Base-by-base conservation (phyloP, 2,329 filamentous ascomycete genomes). In the Sporothrix inflata region DNA sequence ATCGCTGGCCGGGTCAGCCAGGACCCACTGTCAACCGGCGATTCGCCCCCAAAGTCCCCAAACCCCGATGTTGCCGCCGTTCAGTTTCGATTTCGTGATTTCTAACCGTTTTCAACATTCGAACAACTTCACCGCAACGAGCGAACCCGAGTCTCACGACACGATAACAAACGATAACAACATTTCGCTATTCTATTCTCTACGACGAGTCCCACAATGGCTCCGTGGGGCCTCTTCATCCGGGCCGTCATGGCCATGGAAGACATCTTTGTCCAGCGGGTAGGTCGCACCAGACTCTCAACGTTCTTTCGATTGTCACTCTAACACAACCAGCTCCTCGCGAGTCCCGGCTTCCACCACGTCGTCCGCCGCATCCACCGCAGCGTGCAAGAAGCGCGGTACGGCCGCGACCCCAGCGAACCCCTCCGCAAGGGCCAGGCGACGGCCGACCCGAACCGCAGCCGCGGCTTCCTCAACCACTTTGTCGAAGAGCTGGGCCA, bases 301-400 rank as follows among this genome's bases (percentile, higher is more conserved):
- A 34, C 30, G 3, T 6, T 34, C 30, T 34, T 66, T 42, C n/a
- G 5, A 49, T 38, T 7, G 61, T 19, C 21, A 21, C 6, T 4
- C 45, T 63, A 7, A 55, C n/a, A 12, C 8, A 2, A 4, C 9
- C 74, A 86, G 84, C 84, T 88, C 71, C 84, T 88, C 19, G 81
- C 82, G 30, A 85, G 82, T 19, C 86, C 85, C 1, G 79, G 80
- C 9, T 88, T 88, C 76, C 86, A 88, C 74, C 83, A 83, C 73
- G 82, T 82, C 3, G 86, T 88, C 51, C 84, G 84, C 8, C 81
- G 83, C n/a, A 85, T 88, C 45, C 86, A 88, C 73, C 82, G 82
- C 16, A 80, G 78, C 3, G 82, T 88, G 49, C 79, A 88, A 75
- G 85, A 88, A 73, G 77, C 79, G 21, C 81, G 82, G 60, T 74